Conservation (phyloP, 2,329 filamentous ascomycete genomes). For the Geosmithia flava region DNA sequence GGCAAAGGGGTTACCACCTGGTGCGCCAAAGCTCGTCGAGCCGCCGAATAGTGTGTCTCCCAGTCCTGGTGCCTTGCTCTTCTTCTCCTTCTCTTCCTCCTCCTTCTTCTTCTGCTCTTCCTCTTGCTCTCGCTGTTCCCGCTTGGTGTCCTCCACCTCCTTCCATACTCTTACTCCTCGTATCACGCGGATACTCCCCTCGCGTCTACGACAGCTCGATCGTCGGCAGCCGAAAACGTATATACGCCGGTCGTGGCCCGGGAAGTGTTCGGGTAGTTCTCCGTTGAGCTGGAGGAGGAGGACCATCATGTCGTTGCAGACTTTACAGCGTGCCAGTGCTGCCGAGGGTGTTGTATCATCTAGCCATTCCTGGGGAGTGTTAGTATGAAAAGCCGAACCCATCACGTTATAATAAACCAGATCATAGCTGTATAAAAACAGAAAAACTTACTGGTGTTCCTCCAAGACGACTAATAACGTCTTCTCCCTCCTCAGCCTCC, state of each 20-base stretch:
- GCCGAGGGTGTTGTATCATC: constrained; percentile 63
- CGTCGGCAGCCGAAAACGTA: constrained; percentile 77
- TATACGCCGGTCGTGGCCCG: constrained; percentile 73
- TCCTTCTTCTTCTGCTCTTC: constrained; percentile 5
- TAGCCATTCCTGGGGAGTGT: constrained; percentile 60
- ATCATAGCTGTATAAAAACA: no score
- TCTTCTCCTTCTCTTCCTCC: constrained; percentile 19
- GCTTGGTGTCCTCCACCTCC: constrained; percentile 21
- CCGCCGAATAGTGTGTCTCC: constrained; percentile 62
- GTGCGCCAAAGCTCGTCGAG: constrained; percentile 33
- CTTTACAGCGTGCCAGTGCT: constrained; percentile 69
- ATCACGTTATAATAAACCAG: no score
- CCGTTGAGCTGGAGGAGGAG: constrained; percentile 85
- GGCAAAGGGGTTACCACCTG: constrained; percentile 47
- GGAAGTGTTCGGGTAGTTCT: constrained; percentile 77
- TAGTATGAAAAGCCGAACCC: no score
- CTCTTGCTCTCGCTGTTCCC: constrained; percentile 12
- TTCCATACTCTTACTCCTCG: constrained; percentile 51
- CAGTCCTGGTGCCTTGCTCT: constrained; percentile 29
- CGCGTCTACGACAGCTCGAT: constrained; percentile 68
- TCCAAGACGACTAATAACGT: constrained; percentile 78
- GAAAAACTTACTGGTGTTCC: constrained; percentile 61
- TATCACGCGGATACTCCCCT: constrained; percentile 68
- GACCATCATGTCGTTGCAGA: constrained; percentile 73
- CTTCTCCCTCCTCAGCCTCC: constrained; percentile 53